These are phyloP conservation scores for Bacidia gigantensis DNA, from an alignment of 495 filamentous ascomycete genomes.

Conservation along the genomic window DNA sequence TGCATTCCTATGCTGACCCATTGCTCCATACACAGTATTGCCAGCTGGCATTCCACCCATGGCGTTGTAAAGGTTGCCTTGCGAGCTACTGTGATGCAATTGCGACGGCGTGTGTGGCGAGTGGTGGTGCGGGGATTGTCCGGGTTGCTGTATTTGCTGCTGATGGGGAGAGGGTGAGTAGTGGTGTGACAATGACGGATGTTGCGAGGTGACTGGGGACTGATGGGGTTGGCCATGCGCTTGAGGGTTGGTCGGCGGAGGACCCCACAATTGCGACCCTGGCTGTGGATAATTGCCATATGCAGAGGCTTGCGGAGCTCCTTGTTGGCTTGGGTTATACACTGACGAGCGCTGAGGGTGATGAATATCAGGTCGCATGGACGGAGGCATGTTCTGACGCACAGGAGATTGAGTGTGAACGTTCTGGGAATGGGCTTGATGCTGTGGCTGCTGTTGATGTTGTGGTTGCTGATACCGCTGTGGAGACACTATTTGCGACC, in stretches of 20 bases:
- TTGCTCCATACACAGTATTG: slow-evolving; percentile 30
- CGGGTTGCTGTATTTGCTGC: slow-evolving; percentile 31
- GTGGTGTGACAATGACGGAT: slow-evolving; percentile 30
- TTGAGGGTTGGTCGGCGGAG: slow-evolving; percentile 34
- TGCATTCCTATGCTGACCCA: slow-evolving; percentile 34
- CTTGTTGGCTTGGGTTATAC: slow-evolving; percentile 26
- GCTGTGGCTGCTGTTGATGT: slow-evolving; percentile 6
- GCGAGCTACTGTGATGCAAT: slow-evolving; percentile 45
- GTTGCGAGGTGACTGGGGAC: slow-evolving; percentile 33
- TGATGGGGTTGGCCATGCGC: slow-evolving; percentile 36
- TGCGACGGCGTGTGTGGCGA: slow-evolving; percentile 37
- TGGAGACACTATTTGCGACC: slow-evolving; percentile 28
- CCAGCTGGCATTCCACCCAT: slow-evolving; percentile 45
- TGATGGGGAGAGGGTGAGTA: slow-evolving; percentile 35
- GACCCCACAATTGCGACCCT: slow-evolving; percentile 37
- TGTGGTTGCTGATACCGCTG: slow-evolving; percentile 19
- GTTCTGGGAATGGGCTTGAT: slow-evolving; percentile 26
- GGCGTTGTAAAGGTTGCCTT: slow-evolving; percentile 39
- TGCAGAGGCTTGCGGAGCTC: slow-evolving; percentile 27
- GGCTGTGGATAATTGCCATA: slow-evolving; percentile 35
- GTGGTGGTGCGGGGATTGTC: slow-evolving; percentile 23
- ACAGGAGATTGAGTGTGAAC: slow-evolving; percentile 31
- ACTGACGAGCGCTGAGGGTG: slow-evolving; percentile 31
- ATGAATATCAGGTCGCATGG: slow-evolving; percentile 30
- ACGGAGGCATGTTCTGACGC: slow-evolving; percentile 26